phyloP scores from a whole-genome alignment of 2,329 filamentous ascomycete species.

The Chaetomiaceae sp. region DNA sequence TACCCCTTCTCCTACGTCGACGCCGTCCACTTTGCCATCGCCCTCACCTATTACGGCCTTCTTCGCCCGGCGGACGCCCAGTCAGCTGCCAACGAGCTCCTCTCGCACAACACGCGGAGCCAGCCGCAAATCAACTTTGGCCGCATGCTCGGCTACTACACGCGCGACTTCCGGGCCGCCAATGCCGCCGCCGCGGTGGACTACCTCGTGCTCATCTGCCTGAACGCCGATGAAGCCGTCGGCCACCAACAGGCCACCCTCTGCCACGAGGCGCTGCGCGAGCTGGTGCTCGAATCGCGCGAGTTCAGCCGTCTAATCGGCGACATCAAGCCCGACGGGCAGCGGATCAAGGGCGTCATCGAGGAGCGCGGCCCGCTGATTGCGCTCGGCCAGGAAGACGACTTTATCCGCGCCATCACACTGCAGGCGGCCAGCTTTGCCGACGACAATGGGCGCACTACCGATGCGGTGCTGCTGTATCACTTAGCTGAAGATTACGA shows the following conservation, averaged over 20 bases:
- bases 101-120: slow-evolving; percentile 62
- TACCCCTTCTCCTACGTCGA: slow-evolving; percentile 90
- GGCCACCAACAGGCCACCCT: slow-evolving; percentile 71
- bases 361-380: slow-evolving; percentile 81
- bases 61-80: slow-evolving; percentile 80
- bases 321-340: slow-evolving; percentile 82
- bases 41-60: slow-evolving; percentile 82
- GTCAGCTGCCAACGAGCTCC: slow-evolving; percentile 65
- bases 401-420: slow-evolving; percentile 89
- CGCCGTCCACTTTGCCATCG: slow-evolving; percentile 90
- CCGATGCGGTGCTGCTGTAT: slow-evolving; percentile 90
- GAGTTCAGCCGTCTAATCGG: slow-evolving; percentile 93
- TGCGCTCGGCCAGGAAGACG: slow-evolving; percentile 70
- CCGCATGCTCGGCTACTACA: slow-evolving; percentile 91
- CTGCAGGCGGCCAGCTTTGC: slow-evolving; percentile 87
- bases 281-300: slow-evolving; percentile 91
- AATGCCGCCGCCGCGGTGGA: slow-evolving; percentile 87
- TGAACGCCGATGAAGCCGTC: slow-evolving; percentile 66
- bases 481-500: slow-evolving; percentile 95
- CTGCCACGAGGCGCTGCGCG: slow-evolving; percentile 88
- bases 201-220: slow-evolving; percentile 85
- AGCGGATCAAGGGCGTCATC: slow-evolving; percentile 78
- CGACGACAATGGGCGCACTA: slow-evolving; percentile 88
- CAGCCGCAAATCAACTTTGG: slow-evolving; percentile 89
- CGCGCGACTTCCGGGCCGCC: slow-evolving; percentile 87